Evolutionary conservation across 2,329 filamentous ascomycete species (phyloP).

Genomic region (Drechslerella coelobrocha): DNA sequence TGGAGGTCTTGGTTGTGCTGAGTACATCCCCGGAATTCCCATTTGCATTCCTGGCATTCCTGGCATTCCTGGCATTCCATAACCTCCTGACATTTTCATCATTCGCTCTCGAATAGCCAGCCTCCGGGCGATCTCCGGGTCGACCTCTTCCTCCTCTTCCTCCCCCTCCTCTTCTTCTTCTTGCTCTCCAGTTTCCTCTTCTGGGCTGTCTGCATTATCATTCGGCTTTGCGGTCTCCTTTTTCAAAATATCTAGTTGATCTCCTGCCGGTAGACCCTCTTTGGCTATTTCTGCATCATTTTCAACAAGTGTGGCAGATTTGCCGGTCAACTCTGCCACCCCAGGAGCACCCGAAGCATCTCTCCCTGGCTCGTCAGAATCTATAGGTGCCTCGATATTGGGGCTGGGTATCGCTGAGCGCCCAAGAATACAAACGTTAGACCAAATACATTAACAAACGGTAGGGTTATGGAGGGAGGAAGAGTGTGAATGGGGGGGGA

Average conservation of each 20-base stretch:
- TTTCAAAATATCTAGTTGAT: constrained; percentile 58
- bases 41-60: constrained; percentile 71
- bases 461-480: neutral
- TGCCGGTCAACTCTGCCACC: neutral
- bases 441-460: neutral
- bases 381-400: constrained; percentile 2
- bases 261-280: neutral
- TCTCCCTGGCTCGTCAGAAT: constrained; percentile 9
- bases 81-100: constrained; percentile 97
- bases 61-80: constrained; percentile 87
- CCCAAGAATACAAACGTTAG: neutral
- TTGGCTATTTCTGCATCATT: constrained; percentile 13
- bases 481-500: neutral
- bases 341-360: neutral
- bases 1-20: constrained; percentile 56
- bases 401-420: constrained; percentile 10
- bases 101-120: constrained; percentile 92
- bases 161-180: constrained; percentile 59
- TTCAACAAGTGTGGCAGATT: neutral
- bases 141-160: constrained; percentile 62
- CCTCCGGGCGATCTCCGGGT: constrained; percentile 82
- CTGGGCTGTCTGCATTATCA: constrained; percentile 58
- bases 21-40: constrained; percentile 68
- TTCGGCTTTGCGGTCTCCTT: constrained; percentile 58
- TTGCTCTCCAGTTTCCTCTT: constrained; percentile 61